These are phyloP conservation scores for Scenedesmus sp. DNA, from an alignment of 163 green algal species.

Conservation along the genomic window DNA sequence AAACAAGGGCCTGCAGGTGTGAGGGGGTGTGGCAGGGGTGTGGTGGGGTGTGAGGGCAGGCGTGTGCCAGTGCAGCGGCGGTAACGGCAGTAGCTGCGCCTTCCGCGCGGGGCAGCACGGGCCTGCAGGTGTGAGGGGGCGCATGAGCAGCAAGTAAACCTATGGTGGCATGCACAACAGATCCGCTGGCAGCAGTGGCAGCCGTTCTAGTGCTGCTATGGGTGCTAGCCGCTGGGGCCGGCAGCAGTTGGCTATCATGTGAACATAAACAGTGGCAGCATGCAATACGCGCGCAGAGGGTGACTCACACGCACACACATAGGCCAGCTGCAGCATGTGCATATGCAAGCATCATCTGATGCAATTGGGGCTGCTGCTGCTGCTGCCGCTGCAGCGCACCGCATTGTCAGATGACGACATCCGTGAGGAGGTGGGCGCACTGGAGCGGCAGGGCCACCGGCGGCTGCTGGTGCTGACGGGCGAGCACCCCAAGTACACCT, in stretches of 20 bases:
- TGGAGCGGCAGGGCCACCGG: slow-evolving; percentile 75
- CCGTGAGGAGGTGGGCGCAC: slow-evolving; percentile 63
- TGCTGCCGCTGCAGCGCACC: slow-evolving; percentile 55
- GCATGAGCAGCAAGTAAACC: too few relatives aligned
- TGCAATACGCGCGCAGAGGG: neutral
- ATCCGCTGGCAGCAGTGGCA: too few relatives aligned
- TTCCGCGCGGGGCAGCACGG: too few relatives aligned
- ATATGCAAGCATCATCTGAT: neutral
- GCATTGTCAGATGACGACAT: slow-evolving; percentile 63
- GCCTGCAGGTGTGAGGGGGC: too few relatives aligned
- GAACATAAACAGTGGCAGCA: too few relatives aligned
- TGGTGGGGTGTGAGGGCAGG: too few relatives aligned
- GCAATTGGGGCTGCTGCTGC: neutral
- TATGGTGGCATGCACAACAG: too few relatives aligned
- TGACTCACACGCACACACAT: neutral
- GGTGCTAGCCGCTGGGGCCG: too few relatives aligned
- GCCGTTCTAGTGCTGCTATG: too few relatives aligned
- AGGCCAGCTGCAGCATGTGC: neutral
- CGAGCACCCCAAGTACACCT: slow-evolving; percentile 80
- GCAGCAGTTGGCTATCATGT: too few relatives aligned
- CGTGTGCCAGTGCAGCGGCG: too few relatives aligned
- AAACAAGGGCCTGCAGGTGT: slow-evolving; percentile 69
- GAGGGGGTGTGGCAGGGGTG: neutral
- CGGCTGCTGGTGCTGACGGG: slow-evolving; percentile 79
- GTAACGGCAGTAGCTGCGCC: too few relatives aligned